phyloP scores from a whole-genome alignment of 129 eudicot genomes.

The Helianthus tuberosus region DNA sequence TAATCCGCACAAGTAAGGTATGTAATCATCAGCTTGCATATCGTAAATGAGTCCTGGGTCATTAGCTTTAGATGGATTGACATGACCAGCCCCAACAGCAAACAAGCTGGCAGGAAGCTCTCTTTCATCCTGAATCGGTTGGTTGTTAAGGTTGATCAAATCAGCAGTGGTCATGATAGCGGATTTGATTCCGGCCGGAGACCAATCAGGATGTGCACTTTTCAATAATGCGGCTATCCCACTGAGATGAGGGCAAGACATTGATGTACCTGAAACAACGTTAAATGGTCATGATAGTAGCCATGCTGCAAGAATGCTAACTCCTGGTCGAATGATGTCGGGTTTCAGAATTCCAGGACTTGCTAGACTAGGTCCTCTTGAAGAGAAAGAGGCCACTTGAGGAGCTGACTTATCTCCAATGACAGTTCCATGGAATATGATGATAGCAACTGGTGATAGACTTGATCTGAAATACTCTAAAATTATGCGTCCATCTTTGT shows the following conservation, averaged over 20 bases:
- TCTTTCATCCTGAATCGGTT: conserved; percentile 28
- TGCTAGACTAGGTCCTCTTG: too few relatives aligned
- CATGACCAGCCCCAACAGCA: conserved; percentile 41
- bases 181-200: background rate
- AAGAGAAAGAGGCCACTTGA: too few relatives aligned
- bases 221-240: conserved; percentile 31
- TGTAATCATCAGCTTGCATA: conserved; percentile 24
- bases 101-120: conserved; percentile 21
- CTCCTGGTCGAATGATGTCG: background rate
- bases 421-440: too few relatives aligned
- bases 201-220: background rate
- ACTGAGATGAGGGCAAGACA: conserved; percentile 49
- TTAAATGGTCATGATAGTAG: too few relatives aligned
- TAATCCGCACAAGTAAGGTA: background rate
- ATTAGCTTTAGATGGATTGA: conserved; percentile 37
- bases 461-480: too few relatives aligned
- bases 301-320: background rate
- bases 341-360: too few relatives aligned
- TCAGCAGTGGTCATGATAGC: background rate
- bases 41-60: conserved; percentile 37
- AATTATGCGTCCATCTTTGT: too few relatives aligned
- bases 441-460: too few relatives aligned
- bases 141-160: conserved; percentile 21
- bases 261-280: conserved; percentile 39
- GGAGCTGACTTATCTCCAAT: too few relatives aligned